These are phyloP conservation scores for Populus hybrid DNA, from an alignment of 441 rosid genomes.

Conservation along the genomic window DNA sequence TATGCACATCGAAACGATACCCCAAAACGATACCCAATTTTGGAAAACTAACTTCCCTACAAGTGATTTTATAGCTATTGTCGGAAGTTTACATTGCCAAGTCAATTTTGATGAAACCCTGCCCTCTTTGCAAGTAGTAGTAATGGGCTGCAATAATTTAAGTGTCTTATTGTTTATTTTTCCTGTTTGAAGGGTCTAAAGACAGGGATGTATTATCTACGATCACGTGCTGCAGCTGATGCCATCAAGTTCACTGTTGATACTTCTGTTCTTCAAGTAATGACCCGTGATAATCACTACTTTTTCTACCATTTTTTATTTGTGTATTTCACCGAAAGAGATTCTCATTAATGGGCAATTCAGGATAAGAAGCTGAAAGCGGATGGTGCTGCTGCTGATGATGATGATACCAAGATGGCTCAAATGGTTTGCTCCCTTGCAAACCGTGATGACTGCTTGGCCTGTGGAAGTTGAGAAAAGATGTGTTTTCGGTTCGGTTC, in stretches of 20 bases:
- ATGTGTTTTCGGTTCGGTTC: not conserved
- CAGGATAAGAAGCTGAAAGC: slow-evolving; percentile 38
- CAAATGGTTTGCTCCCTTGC: slow-evolving; percentile 84
- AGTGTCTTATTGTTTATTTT: not conserved
- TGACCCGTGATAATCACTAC: not conserved
- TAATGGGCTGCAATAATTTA: not conserved
- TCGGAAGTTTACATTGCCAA: not conserved
- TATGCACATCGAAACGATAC: slow-evolving; percentile 18
- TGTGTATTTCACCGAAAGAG: not conserved
- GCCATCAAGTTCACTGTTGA: slow-evolving; percentile 94
- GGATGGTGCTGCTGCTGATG: not conserved
- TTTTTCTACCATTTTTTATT: too few species aligned
- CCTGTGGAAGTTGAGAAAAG: slow-evolving; percentile 68
- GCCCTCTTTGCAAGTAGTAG: not conserved
- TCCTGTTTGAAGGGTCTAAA: slow-evolving; percentile 56
- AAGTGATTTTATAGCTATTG: not conserved
- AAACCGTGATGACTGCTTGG: slow-evolving; percentile 79
- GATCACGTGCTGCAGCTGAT: slow-evolving; percentile 92
- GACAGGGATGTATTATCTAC: slow-evolving; percentile 87
- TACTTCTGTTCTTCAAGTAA: slow-evolving; percentile 58
- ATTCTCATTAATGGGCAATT: not conserved
- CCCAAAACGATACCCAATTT: not conserved
- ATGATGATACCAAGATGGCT: slow-evolving; percentile 58
- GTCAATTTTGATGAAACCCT: not conserved
- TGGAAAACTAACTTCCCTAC: too few species aligned